Base-by-base conservation (phyloP, 768 basidiomycete species). In the Rhizopogon sp. region DNA sequence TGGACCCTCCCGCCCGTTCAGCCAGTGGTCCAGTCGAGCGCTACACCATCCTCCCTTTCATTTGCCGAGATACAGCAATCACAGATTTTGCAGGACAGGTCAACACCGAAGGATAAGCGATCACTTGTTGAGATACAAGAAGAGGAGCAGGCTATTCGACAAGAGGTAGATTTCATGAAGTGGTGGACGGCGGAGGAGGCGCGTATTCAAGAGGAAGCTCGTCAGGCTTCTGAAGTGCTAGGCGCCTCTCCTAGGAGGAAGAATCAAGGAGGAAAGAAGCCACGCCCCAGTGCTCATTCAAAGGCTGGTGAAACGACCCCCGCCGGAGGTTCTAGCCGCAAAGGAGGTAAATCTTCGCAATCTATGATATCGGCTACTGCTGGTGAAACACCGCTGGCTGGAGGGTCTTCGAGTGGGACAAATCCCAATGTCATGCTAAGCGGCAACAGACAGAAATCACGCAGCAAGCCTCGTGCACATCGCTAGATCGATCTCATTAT, bases 131-230 rank as follows among this genome's bases (percentile, higher is more conserved):
- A 96, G 58, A 98, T 97, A 42, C 93, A 96, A 67, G 83, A 85
- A 56, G 93, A 97, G 66, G 92, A 94, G 66, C 74, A 72, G 35
- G 81, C 78, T 41, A 76, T 77, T 28, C 82, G 78, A 57, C 78
- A 76, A 47, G 92, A 95, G 69, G 82, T 75, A 3, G 89, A 90
- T 56, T 98, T 97, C 66, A 67, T 95, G 67, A 79, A 74, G 61
- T 97, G 94, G 94, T 97, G 93, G 92, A 75, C 82, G 1, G 84
- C 78, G 6, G 94, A 96, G 68, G 90, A 93, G 67, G 83, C 81
- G 62, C 76, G 88, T 14, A 67, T 90, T n/a, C 77, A 71, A 59
- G 59, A 73, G 35, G 85, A 88, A 47, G 46, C 46, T 2, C 33
- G 20, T 20, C 5, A 14, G 13, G 14, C 20, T 6, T 22, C 33